Evolutionary conservation across 2,329 filamentous ascomycete genomes (phyloP), one percentile per base, ranked within the genome.

Genomic region (Diaporthe vexans): DNA sequence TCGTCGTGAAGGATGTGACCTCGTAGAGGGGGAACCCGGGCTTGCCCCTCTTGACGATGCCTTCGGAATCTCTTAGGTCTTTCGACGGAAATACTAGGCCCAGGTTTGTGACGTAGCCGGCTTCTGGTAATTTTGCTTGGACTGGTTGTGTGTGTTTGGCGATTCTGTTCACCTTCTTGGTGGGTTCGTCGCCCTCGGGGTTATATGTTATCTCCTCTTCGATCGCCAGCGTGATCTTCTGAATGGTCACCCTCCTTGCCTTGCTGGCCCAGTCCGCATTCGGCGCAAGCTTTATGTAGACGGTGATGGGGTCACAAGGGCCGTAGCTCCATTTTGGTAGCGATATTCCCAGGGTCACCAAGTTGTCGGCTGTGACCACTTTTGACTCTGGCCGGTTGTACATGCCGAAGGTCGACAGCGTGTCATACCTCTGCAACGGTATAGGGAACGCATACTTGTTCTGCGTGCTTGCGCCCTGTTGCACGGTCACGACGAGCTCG

Each of bases 121-220:
- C 91, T 81, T 98, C 95, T 3, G 97, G 95, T 85, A 99, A 88
- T 83, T 94, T 97, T 71, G 94, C 91, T 68, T 94, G 94, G 40
- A 99, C 92, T 0, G 88, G 86, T 80, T 98, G 94, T 1, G 93
- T 93, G 79, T 96, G 94, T 82, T 95, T 97, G 35, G 94, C 93
- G 77, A 99, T 86, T 73, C 92, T 94, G 83, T 97, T 98, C 78
- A 95, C 87, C 83, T 97, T 98, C 77, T 94, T 94, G 43, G 94
- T 94, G 37, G 95, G 95, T 81, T 98, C 97, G 81, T 98, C 97
- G 65, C 97, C 97, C 84, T 98, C 96, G 40, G 97, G 97, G 78
- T 99, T 98, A 85, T 94, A 99, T n/a, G 97, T 97, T 74, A 98
- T 97, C 82, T 98, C 96, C 84, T 99, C 97, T 81, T 98, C 97